Evolutionary conservation across 2,329 filamentous ascomycete species (phyloP).

Genomic region (Fusarium veterinarium): DNA sequence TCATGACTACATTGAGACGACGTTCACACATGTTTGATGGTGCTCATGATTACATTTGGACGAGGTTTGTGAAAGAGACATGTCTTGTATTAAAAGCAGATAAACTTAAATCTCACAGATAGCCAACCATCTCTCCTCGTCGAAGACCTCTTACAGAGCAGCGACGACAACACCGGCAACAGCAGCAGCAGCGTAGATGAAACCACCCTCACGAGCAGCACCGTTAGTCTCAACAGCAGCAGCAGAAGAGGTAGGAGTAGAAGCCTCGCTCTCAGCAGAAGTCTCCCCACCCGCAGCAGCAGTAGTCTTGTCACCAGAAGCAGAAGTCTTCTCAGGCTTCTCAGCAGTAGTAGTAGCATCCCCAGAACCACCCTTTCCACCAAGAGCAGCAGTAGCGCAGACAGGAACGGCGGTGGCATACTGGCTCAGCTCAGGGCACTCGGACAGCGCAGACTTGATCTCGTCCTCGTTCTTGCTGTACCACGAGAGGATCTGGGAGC

Average conservation of each 20-base stretch:
- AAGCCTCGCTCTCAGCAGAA: background rate
- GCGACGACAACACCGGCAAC: constrained; percentile 46
- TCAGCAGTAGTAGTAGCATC: constrained; percentile 11
- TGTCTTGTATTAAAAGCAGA: constrained; percentile 23
- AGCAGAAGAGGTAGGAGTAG: constrained; percentile 7
- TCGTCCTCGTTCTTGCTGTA: constrained; percentile 44
- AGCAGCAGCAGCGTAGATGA: constrained; percentile 47
- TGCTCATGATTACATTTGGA: background rate
- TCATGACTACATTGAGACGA: background rate
- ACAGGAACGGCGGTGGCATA: constrained; percentile 37
- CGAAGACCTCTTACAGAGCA: constrained; percentile 42
- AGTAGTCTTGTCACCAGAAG: background rate
- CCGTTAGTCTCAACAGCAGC: constrained; percentile 23
- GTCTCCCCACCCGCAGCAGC: background rate
- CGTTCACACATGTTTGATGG: background rate
- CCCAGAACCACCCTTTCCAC: background rate
- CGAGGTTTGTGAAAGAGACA: background rate
- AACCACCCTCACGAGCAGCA: constrained; percentile 44
- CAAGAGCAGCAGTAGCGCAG: constrained; percentile 35
- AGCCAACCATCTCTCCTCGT: background rate
- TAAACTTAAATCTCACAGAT: constrained; percentile 9
- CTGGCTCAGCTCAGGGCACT: constrained; percentile 44
- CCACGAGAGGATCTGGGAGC: constrained; percentile 47
- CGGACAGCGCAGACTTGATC: constrained; percentile 40
- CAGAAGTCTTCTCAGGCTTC: constrained; percentile 12